Evolutionary conservation across 2,329 filamentous ascomycete genomes (phyloP), one percentile per base, ranked within the genome.

Genomic region (Cephalotrichum gorgonifer): DNA sequence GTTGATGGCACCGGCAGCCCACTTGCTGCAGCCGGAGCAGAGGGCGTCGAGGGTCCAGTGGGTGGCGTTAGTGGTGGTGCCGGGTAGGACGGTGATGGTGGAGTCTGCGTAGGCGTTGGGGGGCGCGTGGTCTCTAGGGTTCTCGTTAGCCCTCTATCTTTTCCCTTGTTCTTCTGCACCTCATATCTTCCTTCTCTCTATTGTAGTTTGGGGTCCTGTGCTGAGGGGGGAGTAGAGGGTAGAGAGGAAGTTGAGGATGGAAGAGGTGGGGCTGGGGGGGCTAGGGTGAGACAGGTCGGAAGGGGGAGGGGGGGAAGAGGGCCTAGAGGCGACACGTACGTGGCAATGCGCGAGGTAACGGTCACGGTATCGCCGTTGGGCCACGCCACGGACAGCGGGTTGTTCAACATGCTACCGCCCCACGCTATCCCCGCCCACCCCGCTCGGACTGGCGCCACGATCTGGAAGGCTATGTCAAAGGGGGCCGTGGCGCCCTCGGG

Each of bases 401-500:
- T 65, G 50, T 69, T 67, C 2, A 64, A 61, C 70, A 72, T 73
- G 6, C 62, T 60, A 4, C 67, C 68, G 26, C 67, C 69, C 67
- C 67, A 72, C 11, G 68, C 62, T 20, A 72, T 55, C 2, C 68
- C 70, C 2, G 65, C 64, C 70, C 70, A 73, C 28, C 67, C 69
- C 31, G 66, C 63, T 2, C 56, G 54, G 14, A 58, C 55, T 1
- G 70, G 69, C 2, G 70, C 66, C 0, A 67, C 60, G 35, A 72
- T 63, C 51, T 71, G 68, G 22, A 72, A 33, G 5, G 71, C 64
- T 11, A 62, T 60, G 50, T 72, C 69, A 50, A 67, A 72, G 1
- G 65, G 55, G 3, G 57, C 53, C 3, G 44, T 53, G 1, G 58
- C 8, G 3, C 62, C 57, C 4, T 60, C 57, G 9, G 69, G 69